Conservation (phyloP, 2,329 filamentous ascomycete genomes). For the Exophiala sp. region DNA sequence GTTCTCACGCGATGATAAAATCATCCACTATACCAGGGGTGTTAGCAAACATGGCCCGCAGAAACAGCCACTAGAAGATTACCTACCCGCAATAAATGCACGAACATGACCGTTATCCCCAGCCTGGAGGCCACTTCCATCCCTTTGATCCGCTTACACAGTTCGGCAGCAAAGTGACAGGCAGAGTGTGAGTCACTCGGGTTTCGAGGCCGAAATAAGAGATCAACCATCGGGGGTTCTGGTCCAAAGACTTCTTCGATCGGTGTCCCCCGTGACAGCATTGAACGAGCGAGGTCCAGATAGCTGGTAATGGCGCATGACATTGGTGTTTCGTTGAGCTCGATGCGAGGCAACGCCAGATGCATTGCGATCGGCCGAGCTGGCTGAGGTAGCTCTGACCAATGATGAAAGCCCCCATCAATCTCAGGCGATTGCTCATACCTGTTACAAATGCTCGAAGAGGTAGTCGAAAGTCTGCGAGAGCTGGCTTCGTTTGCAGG, state of each 20-base stretch:
- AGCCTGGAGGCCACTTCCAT: constrained; percentile 6
- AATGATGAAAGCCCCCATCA: not conserved
- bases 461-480: not conserved
- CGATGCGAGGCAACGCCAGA: constrained; percentile 1
- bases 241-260: constrained; percentile 4
- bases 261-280: not conserved
- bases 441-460: not conserved
- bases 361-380: not conserved
- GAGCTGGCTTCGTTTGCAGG: not conserved
- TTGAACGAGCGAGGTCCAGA: constrained; percentile 1
- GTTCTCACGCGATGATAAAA: constrained; percentile 4
- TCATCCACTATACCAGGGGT: constrained; percentile 4
- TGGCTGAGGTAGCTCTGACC: not conserved
- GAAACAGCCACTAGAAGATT: not conserved
- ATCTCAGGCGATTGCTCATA: not conserved
- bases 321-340: not conserved
- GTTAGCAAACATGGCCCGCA: not conserved
- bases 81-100: constrained; percentile 4
- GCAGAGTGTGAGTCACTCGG: constrained; percentile 7
- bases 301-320: constrained; percentile 5
- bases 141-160: not conserved
- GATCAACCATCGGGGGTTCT: constrained; percentile 1
- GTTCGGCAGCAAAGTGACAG: constrained; percentile 7
- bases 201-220: constrained; percentile 5
- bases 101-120: constrained; percentile 6